phyloP scores from a whole-genome alignment of 306 rosid genomes.

The Ceratonia siliqua region DNA sequence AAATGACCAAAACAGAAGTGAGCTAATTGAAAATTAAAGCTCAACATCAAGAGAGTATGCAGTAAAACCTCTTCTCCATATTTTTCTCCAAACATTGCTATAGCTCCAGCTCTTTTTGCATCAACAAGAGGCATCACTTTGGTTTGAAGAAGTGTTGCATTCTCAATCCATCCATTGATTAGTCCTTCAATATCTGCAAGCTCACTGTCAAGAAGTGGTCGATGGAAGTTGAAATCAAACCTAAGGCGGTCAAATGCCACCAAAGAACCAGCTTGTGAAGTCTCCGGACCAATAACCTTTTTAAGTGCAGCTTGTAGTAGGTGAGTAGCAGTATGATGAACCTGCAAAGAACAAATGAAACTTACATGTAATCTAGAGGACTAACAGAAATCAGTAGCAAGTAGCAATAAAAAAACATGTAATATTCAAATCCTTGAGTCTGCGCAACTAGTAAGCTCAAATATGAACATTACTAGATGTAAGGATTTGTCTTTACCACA shows the following conservation, averaged over 20 bases:
- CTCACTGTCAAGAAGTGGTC: conserved; percentile 69
- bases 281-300: conserved; percentile 79
- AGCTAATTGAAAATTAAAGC: conserved; percentile 19
- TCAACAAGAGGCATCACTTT: conserved; percentile 85
- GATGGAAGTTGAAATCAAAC: conserved; percentile 94
- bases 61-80: conserved; percentile 84
- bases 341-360: conserved; percentile 53
- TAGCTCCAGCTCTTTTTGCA: conserved; percentile 90
- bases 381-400: not conserved
- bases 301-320: conserved; percentile 93
- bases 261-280: conserved; percentile 97
- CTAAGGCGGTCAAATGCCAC: conserved; percentile 94
- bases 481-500: conserved; percentile 5
- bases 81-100: conserved; percentile 97
- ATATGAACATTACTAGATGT: conserved; percentile 22
- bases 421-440: conserved; percentile 11
- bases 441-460: conserved; percentile 23
- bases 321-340: conserved; percentile 98
- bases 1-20: conserved; percentile 24
- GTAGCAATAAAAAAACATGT: not conserved
- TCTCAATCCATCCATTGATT: conserved; percentile 80
- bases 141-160: conserved; percentile 72
- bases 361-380: conserved; percentile 28
- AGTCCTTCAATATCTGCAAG: conserved; percentile 69
- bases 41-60: conserved; percentile 24